Conservation (phyloP, 176 grass and related monocot species). For the Elymus sibiricus region DNA sequence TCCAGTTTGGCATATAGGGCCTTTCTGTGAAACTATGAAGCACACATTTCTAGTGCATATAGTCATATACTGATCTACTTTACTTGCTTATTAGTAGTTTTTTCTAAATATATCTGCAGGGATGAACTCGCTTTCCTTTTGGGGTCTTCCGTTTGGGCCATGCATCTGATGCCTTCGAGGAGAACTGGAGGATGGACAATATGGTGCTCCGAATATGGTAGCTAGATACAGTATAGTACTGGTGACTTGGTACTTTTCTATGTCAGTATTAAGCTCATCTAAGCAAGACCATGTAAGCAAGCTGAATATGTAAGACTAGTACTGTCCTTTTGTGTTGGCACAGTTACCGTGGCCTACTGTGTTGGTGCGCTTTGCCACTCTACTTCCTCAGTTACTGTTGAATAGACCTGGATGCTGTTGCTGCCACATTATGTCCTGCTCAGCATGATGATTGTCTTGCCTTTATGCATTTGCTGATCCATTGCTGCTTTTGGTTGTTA, state of each 20-base stretch:
- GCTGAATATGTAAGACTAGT: background rate
- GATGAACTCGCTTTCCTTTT: background rate
- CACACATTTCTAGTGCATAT: background rate
- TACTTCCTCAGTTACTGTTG: background rate
- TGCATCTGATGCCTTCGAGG: too few relatives aligned
- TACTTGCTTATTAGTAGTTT: background rate
- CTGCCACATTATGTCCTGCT: background rate
- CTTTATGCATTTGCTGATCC: background rate
- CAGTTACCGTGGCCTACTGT: background rate
- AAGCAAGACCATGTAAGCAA: background rate
- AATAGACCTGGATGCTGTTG: background rate
- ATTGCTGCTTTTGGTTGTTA: background rate
- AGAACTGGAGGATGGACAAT: background rate
- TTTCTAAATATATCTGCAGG: background rate
- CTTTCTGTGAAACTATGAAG: background rate
- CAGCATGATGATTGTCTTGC: background rate
- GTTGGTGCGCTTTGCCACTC: background rate
- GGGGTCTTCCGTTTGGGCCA: too few relatives aligned
- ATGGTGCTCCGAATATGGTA: background rate
- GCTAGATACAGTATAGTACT: background rate
- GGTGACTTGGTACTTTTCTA: background rate
- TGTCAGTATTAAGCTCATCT: background rate
- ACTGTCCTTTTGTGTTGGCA: background rate
- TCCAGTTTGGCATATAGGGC: background rate
- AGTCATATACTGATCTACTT: background rate